Evolutionary conservation across 441 rosid species (phyloP), one percentile per base, ranked within the genome.

Genomic region (Metrosideros polymorpha): DNA sequence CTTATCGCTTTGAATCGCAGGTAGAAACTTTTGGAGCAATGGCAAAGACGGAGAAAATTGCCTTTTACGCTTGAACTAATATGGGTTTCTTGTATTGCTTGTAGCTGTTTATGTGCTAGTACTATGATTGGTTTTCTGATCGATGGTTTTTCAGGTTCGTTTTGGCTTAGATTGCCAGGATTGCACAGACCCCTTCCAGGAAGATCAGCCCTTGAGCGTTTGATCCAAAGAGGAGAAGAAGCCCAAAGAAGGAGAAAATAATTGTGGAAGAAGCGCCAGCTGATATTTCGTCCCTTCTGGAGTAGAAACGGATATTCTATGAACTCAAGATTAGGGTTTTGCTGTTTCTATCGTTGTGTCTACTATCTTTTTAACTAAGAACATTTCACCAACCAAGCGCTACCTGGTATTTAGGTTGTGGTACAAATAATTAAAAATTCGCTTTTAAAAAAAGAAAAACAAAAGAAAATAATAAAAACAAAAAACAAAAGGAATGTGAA

Each of bases 1-100:
- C 32, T 56, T 56, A 27, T 87, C 54, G 71, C 59, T 84, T 85
- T 90, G 87, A 25, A 55, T 77, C 79, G 57, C 92, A 98, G 98
- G 99, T 94, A 91, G 98, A 95, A 90, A 96, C 98, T 45, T 95
- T 98, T 93, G 98, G 98, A 77, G 96, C 99, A 43, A 95, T 98
- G 99, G 99, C 98, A 30, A 94, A 93, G 91, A 96, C 97, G 57
- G 99, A 96, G 94, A 95, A 98, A 92, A 96, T 98, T 84, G 98
- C 99, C 2, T 95, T 96, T 90, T 95, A 96, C 88, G n/a, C 99
- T 98, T 76, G 98, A 95, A 89, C 99, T 96, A 91, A 98, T 98
- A 91, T 49, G 90, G 84, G 49, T 51, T 86, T 66, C 63, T 43
- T 85, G 17, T 88, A 84, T 56, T 56, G 35, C 45, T 52, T 14